Percentiles rank a stretch among this genome's conserved stretches.
These are phyloP conservation scores for Botrytis medusae DNA, from an alignment of 2,329 filamentous ascomycete species.

Conservation along the genomic window DNA sequence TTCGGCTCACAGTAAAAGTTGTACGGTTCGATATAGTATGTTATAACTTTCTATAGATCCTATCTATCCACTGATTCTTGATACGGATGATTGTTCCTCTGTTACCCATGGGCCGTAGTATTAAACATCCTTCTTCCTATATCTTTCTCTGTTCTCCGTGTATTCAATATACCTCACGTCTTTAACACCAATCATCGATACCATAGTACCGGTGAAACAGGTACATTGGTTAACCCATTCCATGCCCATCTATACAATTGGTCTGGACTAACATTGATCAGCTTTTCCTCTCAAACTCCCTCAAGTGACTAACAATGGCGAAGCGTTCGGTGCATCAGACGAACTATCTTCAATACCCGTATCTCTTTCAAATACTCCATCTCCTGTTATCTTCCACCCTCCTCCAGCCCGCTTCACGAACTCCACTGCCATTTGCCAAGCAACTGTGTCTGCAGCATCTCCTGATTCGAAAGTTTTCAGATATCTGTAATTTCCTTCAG, in stretches of 20 bases:
- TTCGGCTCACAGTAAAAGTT: neutral
- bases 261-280: constrained; percentile 29
- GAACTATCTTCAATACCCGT: neutral
- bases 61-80: neutral
- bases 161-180: neutral
- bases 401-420: constrained; percentile 43
- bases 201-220: constrained; percentile 30
- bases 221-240: constrained; percentile 34
- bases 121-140: neutral
- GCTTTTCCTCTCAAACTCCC: constrained; percentile 16
- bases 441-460: constrained; percentile 47
- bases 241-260: constrained; percentile 35
- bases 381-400: constrained; percentile 47
- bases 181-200: constrained; percentile 24
- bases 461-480: constrained; percentile 52
- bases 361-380: constrained; percentile 48
- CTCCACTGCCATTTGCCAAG: constrained; percentile 49
- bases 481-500: constrained; percentile 44
- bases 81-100: neutral
- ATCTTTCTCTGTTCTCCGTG: neutral
- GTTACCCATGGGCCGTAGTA: neutral
- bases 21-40: neutral
- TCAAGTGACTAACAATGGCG: constrained; percentile 36
- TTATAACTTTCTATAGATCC: neutral
- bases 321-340: neutral